Conservation (phyloP, 1,284 basidiomycete genomes). For the Puccinia brachypodii region DNA sequence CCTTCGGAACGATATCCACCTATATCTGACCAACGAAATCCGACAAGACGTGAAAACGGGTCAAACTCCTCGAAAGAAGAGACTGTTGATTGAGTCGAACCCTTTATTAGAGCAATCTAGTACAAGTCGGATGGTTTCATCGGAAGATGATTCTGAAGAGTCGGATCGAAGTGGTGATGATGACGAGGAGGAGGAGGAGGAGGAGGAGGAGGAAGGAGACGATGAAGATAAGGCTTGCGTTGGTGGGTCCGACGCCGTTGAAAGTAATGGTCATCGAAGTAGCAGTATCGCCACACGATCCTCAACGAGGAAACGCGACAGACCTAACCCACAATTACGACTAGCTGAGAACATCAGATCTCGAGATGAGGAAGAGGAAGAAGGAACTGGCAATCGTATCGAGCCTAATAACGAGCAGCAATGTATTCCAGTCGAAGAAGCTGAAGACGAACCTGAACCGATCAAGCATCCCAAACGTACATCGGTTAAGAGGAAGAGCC, state of each 20-base stretch:
- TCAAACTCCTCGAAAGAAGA: conserved; percentile 59
- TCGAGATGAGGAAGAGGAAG: not conserved
- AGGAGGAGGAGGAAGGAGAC: not conserved
- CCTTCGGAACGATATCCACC: conserved; percentile 53
- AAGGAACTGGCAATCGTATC: not conserved
- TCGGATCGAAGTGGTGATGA: not conserved
- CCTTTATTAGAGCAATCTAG: not conserved
- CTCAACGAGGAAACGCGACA: not conserved
- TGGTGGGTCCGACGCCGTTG: not conserved
- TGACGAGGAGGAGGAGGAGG: not conserved
- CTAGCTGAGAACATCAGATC: not conserved
- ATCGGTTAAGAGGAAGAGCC: not conserved
- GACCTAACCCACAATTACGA: not conserved
- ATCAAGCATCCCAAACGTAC: not conserved
- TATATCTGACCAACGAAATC: conserved; percentile 56
- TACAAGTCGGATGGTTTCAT: not conserved
- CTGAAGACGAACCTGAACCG: not conserved
- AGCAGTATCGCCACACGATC: not conserved
- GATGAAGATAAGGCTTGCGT: not conserved
- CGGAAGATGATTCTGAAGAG: not conserved
- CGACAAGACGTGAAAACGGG: conserved; percentile 60
- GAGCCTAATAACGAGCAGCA: not conserved
- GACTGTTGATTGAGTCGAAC: conserved; percentile 4
- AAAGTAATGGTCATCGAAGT: not conserved
- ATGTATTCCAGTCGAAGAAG: not conserved